These are phyloP conservation scores for Gypsophila paniculata DNA, from an alignment of 179 eudicot species.

Conservation along the genomic window DNA sequence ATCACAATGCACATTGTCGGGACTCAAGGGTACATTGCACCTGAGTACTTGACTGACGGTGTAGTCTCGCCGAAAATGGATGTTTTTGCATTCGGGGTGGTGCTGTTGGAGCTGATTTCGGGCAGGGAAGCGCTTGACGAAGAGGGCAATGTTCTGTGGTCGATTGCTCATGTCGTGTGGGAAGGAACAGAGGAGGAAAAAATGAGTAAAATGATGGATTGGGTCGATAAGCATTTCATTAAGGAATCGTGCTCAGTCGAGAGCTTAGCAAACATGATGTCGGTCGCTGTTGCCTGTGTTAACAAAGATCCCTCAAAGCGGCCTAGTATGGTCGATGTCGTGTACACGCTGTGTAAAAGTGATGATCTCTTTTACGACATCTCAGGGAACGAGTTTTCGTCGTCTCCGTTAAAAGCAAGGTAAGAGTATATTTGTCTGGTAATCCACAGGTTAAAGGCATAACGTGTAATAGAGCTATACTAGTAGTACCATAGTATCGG, in stretches of 20 bases:
- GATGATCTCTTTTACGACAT: conserved; percentile 51
- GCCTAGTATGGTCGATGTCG: conserved; percentile 88
- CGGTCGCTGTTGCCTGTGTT: conserved; percentile 62
- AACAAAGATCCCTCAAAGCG: conserved; percentile 57
- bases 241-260: conserved; percentile 44
- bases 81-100: conserved; percentile 79
- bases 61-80: conserved; percentile 82
- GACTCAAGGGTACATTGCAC: conserved; percentile 90
- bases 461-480: no score
- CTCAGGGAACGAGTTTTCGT: conserved; percentile 47
- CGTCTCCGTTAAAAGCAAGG: conserved; percentile 45
- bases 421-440: conserved; percentile 9
- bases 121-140: conserved; percentile 62
- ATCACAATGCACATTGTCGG: conserved; percentile 92
- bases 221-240: conserved; percentile 42
- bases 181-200: no score
- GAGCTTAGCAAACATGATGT: conserved; percentile 48
- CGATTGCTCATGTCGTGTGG: no score
- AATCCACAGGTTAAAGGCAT: neutral
- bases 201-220: no score
- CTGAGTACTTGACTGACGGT: conserved; percentile 75
- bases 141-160: no score
- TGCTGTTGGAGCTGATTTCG: conserved; percentile 70
- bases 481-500: no score
- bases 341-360: no score